Base-by-base conservation (phyloP, 2,329 filamentous ascomycete species). In the Torrubiella hemipterigena region DNA sequence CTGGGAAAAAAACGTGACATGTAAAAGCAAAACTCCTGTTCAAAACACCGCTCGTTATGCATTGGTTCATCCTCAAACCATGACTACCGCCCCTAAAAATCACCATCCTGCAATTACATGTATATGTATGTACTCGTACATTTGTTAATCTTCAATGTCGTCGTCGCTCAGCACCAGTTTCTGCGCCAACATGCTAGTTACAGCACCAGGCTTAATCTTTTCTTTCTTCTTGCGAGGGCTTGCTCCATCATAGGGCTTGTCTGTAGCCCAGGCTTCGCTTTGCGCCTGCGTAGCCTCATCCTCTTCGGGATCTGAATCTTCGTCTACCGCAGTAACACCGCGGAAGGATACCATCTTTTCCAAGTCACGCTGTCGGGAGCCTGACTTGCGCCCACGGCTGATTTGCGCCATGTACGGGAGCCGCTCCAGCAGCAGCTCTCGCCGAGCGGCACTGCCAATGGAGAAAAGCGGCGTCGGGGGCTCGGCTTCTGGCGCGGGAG, bases 361-460 rank as follows among this genome's bases (percentile, higher is more conserved):
- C 7, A 87, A 63, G 14, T 79, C 73, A 30, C 61, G 63, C 3
- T 69, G 54, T n/a, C 58, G 54, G 36, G 52, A 12, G 46, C 41
- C 38, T 42, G 55, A 50, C 41, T 56, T 58, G 40, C 56, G 48
- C 19, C 55, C 48, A 12, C 65, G 59, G 3, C 59, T 54, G 46
- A 95, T 82, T 30, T 73, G 67, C 2, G 77, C 67, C 64, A 91
- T 75, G 52, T 93, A 96, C 0, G 91, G 91, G 1, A 98, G 66
- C 7, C 85, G 76, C 41, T 96, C 84, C 16, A 95, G 69, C 0
- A 95, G 56, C 61, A 91, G 68, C 51, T 89, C 83, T 25, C 67
- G 68, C 21, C 77, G 76, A 4, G 78, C 75, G 4, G 77, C 73
- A 38, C 64, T 76, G 26, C 78, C 77, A 2, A 78, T 65, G 1